Conservation (phyloP, 495 filamentous ascomycete species). For the Neurospora pannonica region DNA sequence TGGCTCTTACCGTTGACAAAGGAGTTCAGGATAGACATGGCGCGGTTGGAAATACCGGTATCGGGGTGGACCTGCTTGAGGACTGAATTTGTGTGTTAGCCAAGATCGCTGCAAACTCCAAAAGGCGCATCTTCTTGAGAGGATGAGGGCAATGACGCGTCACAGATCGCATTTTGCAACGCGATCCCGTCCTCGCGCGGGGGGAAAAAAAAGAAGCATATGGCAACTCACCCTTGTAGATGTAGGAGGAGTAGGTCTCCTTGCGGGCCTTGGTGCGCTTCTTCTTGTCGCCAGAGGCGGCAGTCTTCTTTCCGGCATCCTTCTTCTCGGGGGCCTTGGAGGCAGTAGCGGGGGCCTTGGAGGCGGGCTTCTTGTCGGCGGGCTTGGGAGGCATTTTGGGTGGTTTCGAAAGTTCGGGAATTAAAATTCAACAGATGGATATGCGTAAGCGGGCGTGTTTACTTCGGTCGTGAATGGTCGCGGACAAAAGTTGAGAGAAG, state of each 20-base stretch:
- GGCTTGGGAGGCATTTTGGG: conserved; percentile 90
- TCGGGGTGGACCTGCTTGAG: conserved; percentile 99
- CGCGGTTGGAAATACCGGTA: conserved; percentile 99
- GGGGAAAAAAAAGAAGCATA: neutral
- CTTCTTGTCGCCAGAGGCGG: conserved; percentile 95
- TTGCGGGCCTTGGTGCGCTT: conserved; percentile 99
- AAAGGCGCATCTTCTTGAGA: neutral
- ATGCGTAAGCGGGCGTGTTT: conserved; percentile 30
- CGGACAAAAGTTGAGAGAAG: conserved; percentile 33
- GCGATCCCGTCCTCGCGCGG: neutral
- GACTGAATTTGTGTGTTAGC: conserved; percentile 44
- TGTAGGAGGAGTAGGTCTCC: conserved; percentile 99
- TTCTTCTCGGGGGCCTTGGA: conserved; percentile 82
- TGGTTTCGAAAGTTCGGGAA: conserved; percentile 18
- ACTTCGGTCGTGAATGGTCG: conserved; percentile 7
- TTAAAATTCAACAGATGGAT: conserved; percentile 21
- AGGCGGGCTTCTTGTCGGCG: conserved; percentile 95
- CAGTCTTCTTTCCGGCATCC: conserved; percentile 99
- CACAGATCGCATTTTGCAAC: neutral
- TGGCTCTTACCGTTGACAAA: conserved; percentile 87
- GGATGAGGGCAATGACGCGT: neutral
- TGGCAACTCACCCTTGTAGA: conserved; percentile 86
- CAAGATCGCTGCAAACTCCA: neutral
- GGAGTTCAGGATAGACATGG: conserved; percentile 99
- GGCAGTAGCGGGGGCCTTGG: conserved; percentile 87